These are phyloP conservation scores for Mucor irregularis DNA, from an alignment of 371 early-diverging fungal species.

Conservation along the genomic window DNA sequence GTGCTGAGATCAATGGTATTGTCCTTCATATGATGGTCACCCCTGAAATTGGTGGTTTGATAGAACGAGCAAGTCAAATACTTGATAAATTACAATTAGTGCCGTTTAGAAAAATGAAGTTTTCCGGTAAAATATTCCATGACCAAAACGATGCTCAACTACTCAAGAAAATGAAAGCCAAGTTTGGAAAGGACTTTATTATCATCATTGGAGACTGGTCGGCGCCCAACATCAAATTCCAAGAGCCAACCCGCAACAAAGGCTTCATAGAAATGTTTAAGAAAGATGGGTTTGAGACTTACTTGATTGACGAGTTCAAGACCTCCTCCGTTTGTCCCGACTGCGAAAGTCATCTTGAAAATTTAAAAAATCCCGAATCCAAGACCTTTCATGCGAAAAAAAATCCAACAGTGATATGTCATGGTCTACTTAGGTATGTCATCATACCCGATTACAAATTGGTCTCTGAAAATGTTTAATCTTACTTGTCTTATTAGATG, in stretches of 20 bases:
- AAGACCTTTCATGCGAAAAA: no score
- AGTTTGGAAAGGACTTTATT: slow-evolving; percentile 1
- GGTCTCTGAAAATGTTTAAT: no score
- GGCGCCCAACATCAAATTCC: neutral
- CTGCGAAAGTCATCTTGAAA: no score
- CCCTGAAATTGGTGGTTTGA: no score
- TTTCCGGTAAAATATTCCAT: neutral
- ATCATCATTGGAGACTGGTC: slow-evolving; percentile 4
- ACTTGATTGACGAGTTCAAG: neutral
- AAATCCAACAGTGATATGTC: no score
- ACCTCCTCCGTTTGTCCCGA: neutral
- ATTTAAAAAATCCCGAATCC: no score
- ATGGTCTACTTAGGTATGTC: no score
- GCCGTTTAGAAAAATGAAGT: slow-evolving; percentile 5
- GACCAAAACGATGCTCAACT: neutral
- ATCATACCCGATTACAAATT: no score
- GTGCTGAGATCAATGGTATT: no score
- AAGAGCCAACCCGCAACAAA: neutral
- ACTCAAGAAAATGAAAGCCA: neutral
- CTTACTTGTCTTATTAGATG: no score
- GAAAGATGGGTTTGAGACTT: neutral
- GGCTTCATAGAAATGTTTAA: neutral
- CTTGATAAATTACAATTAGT: no score
- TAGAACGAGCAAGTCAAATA: neutral
- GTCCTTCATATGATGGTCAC: no score